phyloP scores from a whole-genome alignment of 805 yeast genomes.

The Cephaloascus fragrans region DNA sequence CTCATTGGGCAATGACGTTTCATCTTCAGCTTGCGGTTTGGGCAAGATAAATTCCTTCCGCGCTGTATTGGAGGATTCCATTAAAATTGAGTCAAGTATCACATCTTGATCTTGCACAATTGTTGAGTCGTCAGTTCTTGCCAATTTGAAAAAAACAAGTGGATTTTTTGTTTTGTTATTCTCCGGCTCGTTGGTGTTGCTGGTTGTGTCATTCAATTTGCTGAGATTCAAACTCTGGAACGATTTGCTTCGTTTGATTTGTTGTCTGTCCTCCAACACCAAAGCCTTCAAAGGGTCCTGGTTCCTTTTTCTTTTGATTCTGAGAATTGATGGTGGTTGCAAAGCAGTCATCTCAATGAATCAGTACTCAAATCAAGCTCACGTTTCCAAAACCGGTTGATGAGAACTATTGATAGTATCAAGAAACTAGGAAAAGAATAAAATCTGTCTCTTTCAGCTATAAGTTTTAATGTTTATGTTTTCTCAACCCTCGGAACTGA shows the following conservation, averaged over 20 bases:
- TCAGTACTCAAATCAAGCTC: too few species aligned
- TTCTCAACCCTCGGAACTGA: too few species aligned
- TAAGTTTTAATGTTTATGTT: too few species aligned
- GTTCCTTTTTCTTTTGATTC: slow-evolving; percentile 79
- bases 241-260: slow-evolving; percentile 25
- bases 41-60: slow-evolving; percentile 1
- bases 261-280: slow-evolving; percentile 30
- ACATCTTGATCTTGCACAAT: slow-evolving; percentile 1
- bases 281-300: slow-evolving; percentile 88
- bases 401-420: too few species aligned
- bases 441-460: too few species aligned
- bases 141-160: slow-evolving; percentile 20
- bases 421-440: too few species aligned
- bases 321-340: slow-evolving; percentile 53
- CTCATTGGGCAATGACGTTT: slow-evolving; percentile 39
- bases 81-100: background rate
- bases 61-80: background rate
- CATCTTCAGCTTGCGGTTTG: slow-evolving; percentile 11
- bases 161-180: too few species aligned
- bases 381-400: too few species aligned
- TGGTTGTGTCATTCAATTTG: slow-evolving; percentile 1
- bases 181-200: too few species aligned
- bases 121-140: slow-evolving; percentile 22
- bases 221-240: slow-evolving; percentile 2
- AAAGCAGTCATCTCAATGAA: too few species aligned